Evolutionary conservation across 345 rosid genomes (phyloP).

Genomic region (Eucalyptus pauciflora): DNA sequence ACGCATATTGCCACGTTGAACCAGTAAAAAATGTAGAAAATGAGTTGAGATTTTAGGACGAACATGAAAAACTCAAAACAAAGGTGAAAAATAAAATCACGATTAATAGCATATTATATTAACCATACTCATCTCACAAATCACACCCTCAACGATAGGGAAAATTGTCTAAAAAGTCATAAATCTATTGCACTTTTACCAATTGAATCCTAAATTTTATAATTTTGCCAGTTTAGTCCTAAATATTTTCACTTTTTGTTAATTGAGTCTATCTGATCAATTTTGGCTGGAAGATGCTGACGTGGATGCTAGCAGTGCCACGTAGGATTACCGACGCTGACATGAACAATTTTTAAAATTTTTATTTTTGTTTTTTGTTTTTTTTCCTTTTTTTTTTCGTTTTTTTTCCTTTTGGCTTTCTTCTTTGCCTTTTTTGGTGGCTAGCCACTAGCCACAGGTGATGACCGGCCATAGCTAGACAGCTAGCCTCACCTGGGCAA

Average conservation of each 20-base stretch:
- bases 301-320: fast-evolving
- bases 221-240: too few species aligned
- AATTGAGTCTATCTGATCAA: too few species aligned
- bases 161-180: too few species aligned
- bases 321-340: fast-evolving
- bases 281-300: too few species aligned
- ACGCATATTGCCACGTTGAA: background rate
- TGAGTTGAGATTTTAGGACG: background rate
- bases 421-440: too few species aligned
- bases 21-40: background rate
- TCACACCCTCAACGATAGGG: background rate
- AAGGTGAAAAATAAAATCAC: background rate
- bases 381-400: fast-evolving
- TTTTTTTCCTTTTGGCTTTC: too few species aligned
- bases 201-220: too few species aligned
- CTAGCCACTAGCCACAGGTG: fast-evolving
- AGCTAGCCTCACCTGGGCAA: too few species aligned
- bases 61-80: background rate
- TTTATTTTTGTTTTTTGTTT: too few species aligned
- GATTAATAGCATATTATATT: background rate
- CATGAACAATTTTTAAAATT: too few species aligned
- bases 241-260: too few species aligned
- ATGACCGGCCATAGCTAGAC: fast-evolving
- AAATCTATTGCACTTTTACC: too few species aligned
- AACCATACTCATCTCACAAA: background rate